A percentile compares a stretch with the other conserved stretches of the same genome.
These are phyloP conservation scores for Wallacemonas sp. DNA, from an alignment of 208 protist species.

Conservation along the genomic window DNA sequence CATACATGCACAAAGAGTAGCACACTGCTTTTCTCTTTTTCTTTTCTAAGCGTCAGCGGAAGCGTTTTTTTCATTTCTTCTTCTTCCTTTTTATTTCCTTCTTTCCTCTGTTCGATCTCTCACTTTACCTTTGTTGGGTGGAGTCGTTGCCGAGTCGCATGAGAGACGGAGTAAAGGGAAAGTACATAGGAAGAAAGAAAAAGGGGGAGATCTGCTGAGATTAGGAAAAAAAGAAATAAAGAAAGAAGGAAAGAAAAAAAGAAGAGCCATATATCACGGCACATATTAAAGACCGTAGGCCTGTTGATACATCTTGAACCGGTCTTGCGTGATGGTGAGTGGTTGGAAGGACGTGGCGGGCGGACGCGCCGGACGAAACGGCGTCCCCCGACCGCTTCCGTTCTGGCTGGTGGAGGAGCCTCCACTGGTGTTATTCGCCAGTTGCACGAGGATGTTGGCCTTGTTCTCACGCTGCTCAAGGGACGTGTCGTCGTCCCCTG, in stretches of 20 bases:
- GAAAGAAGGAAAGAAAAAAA: conserved; percentile 5
- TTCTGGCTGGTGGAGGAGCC: neutral
- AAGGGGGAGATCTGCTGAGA: too few relatives aligned
- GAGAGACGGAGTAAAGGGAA: conserved; percentile 2
- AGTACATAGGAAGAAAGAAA: conserved; percentile 15
- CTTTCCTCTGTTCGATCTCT: too few relatives aligned
- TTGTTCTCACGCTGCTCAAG: neutral
- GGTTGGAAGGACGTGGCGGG: conserved; percentile 7
- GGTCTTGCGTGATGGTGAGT: conserved; percentile 3
- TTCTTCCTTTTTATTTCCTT: too few relatives aligned
- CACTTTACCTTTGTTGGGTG: too few relatives aligned
- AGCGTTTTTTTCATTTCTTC: too few relatives aligned
- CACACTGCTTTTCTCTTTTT: too few relatives aligned
- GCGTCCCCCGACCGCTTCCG: neutral
- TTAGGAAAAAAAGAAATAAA: conserved; percentile 14
- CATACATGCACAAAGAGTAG: too few relatives aligned
- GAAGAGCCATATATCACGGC: neutral
- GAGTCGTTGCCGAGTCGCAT: too few relatives aligned
- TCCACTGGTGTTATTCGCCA: conserved; percentile 6
- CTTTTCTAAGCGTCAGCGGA: too few relatives aligned
- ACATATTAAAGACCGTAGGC: neutral
- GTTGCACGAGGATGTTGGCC: conserved; percentile 11
- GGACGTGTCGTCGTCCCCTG: neutral
- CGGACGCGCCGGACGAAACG: neutral
- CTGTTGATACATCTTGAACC: conserved; percentile 6